These are phyloP conservation scores for Hippophae tibetana DNA, from an alignment of 306 rosid genomes.

Conservation along the genomic window DNA sequence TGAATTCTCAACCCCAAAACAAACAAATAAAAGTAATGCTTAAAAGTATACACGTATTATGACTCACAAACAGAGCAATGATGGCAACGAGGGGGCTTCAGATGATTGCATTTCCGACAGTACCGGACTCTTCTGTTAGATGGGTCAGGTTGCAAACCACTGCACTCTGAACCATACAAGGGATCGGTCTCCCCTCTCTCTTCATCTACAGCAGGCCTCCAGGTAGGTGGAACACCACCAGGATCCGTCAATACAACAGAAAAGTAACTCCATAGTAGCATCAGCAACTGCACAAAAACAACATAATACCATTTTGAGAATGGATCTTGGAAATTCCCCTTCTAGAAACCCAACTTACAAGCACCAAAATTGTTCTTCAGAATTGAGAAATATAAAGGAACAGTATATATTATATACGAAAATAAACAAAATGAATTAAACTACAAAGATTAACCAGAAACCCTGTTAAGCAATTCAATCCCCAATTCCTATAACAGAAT, in stretches of 20 bases:
- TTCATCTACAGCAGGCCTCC: constrained; percentile 86
- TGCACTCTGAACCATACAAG: constrained; percentile 54
- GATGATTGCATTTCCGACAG: constrained; percentile 84
- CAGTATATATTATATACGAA: neutral
- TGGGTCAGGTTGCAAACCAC: constrained; percentile 36
- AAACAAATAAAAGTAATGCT: neutral
- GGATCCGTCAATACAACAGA: constrained; percentile 94
- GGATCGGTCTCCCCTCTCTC: constrained; percentile 90
- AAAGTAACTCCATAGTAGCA: constrained; percentile 97
- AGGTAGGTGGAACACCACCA: constrained; percentile 79
- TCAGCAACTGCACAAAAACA: constrained; percentile 58
- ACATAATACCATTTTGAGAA: constrained; percentile 16
- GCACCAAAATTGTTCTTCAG: neutral
- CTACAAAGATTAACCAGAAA: neutral
- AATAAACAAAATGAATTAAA: neutral
- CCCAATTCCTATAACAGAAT: neutral
- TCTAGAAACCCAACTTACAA: constrained; percentile 1
- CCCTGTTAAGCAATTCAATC: constrained; percentile 1
- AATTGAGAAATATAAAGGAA: neutral
- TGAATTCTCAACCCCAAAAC: neutral
- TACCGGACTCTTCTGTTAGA: constrained; percentile 55
- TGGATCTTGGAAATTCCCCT: constrained; percentile 2
- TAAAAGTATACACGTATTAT: neutral
- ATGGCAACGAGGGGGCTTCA: constrained; percentile 89
- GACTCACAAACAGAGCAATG: constrained; percentile 98